phyloP scores from a whole-genome alignment of 148 eudicot species.

The Gaultheria prostrata region DNA sequence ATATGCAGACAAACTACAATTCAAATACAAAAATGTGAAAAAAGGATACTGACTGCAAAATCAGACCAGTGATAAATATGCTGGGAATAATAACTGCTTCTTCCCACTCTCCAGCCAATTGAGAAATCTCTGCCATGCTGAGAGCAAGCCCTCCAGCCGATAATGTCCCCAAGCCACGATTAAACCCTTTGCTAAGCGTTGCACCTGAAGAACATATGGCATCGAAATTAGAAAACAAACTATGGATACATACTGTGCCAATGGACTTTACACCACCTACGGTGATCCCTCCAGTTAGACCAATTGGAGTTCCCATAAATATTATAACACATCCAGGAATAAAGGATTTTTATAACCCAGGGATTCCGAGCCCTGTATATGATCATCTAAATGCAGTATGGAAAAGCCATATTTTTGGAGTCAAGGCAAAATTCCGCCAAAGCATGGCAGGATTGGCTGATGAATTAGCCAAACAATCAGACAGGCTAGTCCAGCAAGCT shows the following conservation, averaged over 20 bases:
- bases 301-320: no score
- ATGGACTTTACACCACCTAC: no score
- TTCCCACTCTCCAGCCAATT: conserved; percentile 66
- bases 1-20: neutral
- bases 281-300: no score
- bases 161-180: conserved; percentile 78
- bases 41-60: conserved; percentile 6
- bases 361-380: no score
- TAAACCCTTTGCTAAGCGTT: conserved; percentile 81
- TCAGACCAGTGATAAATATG: conserved; percentile 65
- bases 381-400: no score
- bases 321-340: no score
- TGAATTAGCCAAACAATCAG: no score
- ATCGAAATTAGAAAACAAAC: neutral
- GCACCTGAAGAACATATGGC: conserved; percentile 44
- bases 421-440: no score
- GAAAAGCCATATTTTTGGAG: no score
- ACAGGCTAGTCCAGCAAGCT: no score
- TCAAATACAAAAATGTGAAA: neutral
- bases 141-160: conserved; percentile 79
- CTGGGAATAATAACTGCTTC: conserved; percentile 54
- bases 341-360: no score
- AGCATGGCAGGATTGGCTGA: no score
- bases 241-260: neutral
- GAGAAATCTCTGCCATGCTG: conserved; percentile 56